These are phyloP conservation scores for Pezicula radicicola DNA, from an alignment of 2,329 filamentous ascomycete genomes.

Conservation along the genomic window DNA sequence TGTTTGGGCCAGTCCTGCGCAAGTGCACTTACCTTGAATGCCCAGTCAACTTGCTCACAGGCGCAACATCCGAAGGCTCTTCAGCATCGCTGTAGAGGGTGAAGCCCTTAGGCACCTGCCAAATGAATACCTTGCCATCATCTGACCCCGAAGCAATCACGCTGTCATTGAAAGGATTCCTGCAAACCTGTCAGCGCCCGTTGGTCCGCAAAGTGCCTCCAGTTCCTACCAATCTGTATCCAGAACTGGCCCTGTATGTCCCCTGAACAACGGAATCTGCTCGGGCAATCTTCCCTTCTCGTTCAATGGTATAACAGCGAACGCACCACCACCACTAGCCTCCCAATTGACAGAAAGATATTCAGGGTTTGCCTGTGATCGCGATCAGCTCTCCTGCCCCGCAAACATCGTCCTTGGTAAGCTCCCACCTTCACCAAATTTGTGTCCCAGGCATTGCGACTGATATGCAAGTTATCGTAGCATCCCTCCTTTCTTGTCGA, in stretches of 20 bases:
- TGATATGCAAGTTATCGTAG: constrained; percentile 97
- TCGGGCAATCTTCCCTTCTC: constrained; percentile 91
- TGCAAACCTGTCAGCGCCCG: constrained; percentile 33
- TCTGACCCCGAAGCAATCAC: constrained; percentile 92
- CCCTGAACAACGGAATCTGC: constrained; percentile 89
- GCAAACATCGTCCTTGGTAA: not conserved
- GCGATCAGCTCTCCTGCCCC: constrained; percentile 17
- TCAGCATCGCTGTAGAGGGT: constrained; percentile 81
- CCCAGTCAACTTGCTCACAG: constrained; percentile 77
- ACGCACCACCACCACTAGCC: constrained; percentile 89
- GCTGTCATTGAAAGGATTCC: constrained; percentile 94
- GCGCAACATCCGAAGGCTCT: constrained; percentile 76
- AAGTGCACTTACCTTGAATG: constrained; percentile 67
- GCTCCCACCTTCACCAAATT: constrained; percentile 85
- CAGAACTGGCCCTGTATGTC: constrained; percentile 91
- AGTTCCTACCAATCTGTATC: constrained; percentile 89
- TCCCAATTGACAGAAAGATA: constrained; percentile 99
- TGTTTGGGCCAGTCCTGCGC: not conserved
- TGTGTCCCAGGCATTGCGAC: constrained; percentile 98
- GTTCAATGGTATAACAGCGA: constrained; percentile 88
- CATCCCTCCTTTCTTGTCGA: constrained; percentile 94
- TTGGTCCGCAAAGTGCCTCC: not conserved
- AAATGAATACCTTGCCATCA: constrained; percentile 95
- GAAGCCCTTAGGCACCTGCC: constrained; percentile 89
- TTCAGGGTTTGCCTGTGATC: constrained; percentile 79